Evolutionary conservation across 371 early-diverging fungal genomes (phyloP).

Genomic region (Encephalitozoon intestinalis): DNA sequence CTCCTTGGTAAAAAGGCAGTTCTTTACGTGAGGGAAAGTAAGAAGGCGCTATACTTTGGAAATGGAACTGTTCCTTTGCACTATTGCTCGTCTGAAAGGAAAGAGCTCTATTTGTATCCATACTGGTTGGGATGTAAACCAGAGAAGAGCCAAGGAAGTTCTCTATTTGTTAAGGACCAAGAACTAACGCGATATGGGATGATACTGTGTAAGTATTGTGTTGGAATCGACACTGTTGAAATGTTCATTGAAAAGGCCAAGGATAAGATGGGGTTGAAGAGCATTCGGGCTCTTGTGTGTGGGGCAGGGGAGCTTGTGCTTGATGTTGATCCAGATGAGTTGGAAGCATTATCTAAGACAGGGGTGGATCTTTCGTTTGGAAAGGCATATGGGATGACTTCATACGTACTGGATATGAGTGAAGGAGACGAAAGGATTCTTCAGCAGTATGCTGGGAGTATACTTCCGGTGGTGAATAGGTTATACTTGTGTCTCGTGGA

Average conservation of each 20-base stretch:
- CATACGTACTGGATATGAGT: not conserved
- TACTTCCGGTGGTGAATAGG: not conserved
- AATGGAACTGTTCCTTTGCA: not conserved
- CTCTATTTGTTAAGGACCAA: not conserved
- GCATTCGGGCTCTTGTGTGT: not conserved
- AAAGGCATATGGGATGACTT: not conserved
- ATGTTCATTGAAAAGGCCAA: not conserved
- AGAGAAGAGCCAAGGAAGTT: not conserved
- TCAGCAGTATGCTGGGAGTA: not conserved
- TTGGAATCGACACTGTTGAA: not conserved
- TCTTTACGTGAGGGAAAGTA: not conserved
- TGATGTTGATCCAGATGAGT: not conserved
- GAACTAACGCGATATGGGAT: not conserved
- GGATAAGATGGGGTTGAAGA: slow-evolving; percentile 8
- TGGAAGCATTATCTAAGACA: not conserved
- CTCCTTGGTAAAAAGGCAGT: not conserved
- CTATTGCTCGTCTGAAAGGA: not conserved
- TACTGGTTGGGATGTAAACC: not conserved
- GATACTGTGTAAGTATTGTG: not conserved
- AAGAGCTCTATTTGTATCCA: not conserved
- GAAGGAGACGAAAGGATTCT: not conserved
- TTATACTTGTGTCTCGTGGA: not conserved
- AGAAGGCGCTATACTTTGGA: not conserved
- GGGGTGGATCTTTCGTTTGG: not conserved
- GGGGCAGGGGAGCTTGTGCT: not conserved